A percentile compares a stretch with the other conserved stretches of the same genome.
Evolutionary conservation across 805 yeast genomes (phyloP).

Genomic region (Maudiozyma bulderi): DNA sequence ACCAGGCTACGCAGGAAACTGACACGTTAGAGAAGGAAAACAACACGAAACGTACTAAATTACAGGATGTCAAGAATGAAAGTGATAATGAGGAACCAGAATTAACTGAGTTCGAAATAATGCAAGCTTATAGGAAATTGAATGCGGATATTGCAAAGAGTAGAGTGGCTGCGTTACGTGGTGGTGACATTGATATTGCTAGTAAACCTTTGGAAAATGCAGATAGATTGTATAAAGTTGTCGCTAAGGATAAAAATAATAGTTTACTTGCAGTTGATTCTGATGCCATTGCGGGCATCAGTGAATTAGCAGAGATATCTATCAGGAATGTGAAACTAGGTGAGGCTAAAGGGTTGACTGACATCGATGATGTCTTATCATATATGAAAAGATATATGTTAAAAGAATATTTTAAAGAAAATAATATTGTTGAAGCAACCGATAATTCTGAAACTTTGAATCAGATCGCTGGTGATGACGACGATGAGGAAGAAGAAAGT

Average conservation of each 20-base stretch:
- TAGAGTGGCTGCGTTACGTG: slow-evolving; percentile 45
- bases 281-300: slow-evolving; percentile 48
- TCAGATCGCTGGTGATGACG: slow-evolving; percentile 12
- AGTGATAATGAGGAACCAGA: neutral
- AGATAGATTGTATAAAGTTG: slow-evolving; percentile 37
- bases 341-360: slow-evolving; percentile 41
- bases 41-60: no score
- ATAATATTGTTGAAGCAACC: slow-evolving; percentile 12
- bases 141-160: slow-evolving; percentile 27
- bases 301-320: slow-evolving; percentile 55
- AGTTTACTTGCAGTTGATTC: slow-evolving; percentile 51
- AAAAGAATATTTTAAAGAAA: slow-evolving; percentile 20
- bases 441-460: slow-evolving; percentile 1
- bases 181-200: slow-evolving; percentile 46
- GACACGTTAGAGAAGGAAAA: no score
- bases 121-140: slow-evolving; percentile 28
- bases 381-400: slow-evolving; percentile 33
- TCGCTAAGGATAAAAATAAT: slow-evolving; percentile 32
- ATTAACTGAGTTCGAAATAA: slow-evolving; percentile 15
- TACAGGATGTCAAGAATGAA: neutral
- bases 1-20: no score
- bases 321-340: slow-evolving; percentile 54
- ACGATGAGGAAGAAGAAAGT: slow-evolving; percentile 8
- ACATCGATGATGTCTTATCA: slow-evolving; percentile 37
- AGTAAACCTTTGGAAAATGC: slow-evolving; percentile 36